Percentiles rank a stretch among this genome's conserved stretches.
These are phyloP conservation scores for Wickerhamomyces strasburgensis DNA, from an alignment of 805 yeast species.

Conservation along the genomic window DNA sequence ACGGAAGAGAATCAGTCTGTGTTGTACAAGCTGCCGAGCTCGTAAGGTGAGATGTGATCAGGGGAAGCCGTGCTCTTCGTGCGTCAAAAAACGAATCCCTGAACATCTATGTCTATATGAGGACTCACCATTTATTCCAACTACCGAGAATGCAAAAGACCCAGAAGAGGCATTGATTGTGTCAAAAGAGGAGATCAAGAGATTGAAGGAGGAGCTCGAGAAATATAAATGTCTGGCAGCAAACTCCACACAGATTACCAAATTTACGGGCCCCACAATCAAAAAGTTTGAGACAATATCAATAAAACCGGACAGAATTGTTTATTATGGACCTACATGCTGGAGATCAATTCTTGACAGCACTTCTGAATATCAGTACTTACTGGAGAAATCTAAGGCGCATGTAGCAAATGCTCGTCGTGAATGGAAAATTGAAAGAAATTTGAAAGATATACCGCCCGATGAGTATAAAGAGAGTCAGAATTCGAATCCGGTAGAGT, in stretches of 20 bases:
- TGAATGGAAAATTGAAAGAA: slow-evolving; percentile 20
- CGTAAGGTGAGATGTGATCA: slow-evolving; percentile 25
- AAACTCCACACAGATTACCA: no score
- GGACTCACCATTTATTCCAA: slow-evolving; percentile 27
- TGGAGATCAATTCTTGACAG: slow-evolving; percentile 18
- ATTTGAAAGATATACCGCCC: slow-evolving; percentile 6
- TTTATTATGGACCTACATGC: slow-evolving; percentile 19
- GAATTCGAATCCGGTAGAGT: slow-evolving; percentile 7
- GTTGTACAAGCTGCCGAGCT: slow-evolving; percentile 21
- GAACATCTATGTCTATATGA: slow-evolving; percentile 23
- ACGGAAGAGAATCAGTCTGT: slow-evolving; percentile 11
- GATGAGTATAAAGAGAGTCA: slow-evolving; percentile 10
- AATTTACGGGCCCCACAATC: no score
- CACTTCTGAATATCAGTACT: slow-evolving; percentile 5
- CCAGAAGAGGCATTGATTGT: slow-evolving; percentile 11
- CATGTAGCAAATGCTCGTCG: slow-evolving; percentile 15
- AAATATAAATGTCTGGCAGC: slow-evolving; percentile 1
- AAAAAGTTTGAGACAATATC: slow-evolving; percentile 7
- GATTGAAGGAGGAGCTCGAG: slow-evolving; percentile 14
- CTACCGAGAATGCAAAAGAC: slow-evolving; percentile 14
- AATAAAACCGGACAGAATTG: slow-evolving; percentile 8
- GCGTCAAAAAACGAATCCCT: slow-evolving; percentile 21
- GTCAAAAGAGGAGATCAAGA: slow-evolving; percentile 15
- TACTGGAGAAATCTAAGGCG: slow-evolving; percentile 9
- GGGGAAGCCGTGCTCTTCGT: slow-evolving; percentile 21